Percentiles rank a stretch among this genome's conserved stretches.
phyloP scores from a whole-genome alignment of 768 basidiomycete genomes.

The Hemileccinum impolitum region DNA sequence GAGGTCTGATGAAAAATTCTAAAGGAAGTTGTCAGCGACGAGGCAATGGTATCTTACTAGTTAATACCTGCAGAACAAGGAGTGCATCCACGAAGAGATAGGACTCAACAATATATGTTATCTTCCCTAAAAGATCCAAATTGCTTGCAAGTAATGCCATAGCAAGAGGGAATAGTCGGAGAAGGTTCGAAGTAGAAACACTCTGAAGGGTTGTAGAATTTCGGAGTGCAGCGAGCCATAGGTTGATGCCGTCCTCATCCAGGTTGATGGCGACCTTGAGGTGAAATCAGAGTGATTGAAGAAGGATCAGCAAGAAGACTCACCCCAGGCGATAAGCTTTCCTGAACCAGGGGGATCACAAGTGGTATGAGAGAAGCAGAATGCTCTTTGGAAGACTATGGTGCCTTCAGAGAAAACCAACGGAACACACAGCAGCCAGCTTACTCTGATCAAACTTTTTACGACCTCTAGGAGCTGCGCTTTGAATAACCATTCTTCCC shows the following conservation, averaged over 20 bases:
- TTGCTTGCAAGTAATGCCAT: constrained; percentile 61
- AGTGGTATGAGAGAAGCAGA: constrained; percentile 53
- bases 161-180: constrained; percentile 63
- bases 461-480: constrained; percentile 65
- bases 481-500: constrained; percentile 71
- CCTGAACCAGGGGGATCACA: constrained; percentile 61
- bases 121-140: constrained; percentile 69
- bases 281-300: neutral
- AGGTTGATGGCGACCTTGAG: constrained; percentile 60
- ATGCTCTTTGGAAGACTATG: constrained; percentile 62
- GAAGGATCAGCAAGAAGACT: constrained; percentile 13
- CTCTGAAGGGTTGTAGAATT: constrained; percentile 56
- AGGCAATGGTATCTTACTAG: neutral
- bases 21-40: constrained; percentile 1
- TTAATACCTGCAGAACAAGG: constrained; percentile 57
- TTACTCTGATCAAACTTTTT: constrained; percentile 65
- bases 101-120: constrained; percentile 66
- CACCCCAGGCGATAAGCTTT: constrained; percentile 59
- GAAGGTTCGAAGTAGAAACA: constrained; percentile 48
- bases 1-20: constrained; percentile 56
- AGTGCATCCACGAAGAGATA: constrained; percentile 73
- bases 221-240: constrained; percentile 72
- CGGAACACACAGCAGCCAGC: constrained; percentile 7
- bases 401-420: neutral
- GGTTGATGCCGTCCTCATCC: constrained; percentile 71